Percentiles rank a stretch among this genome's conserved stretches.
These are phyloP conservation scores for Rhododendron simsii DNA, from an alignment of 148 eudicot genomes.

Conservation along the genomic window DNA sequence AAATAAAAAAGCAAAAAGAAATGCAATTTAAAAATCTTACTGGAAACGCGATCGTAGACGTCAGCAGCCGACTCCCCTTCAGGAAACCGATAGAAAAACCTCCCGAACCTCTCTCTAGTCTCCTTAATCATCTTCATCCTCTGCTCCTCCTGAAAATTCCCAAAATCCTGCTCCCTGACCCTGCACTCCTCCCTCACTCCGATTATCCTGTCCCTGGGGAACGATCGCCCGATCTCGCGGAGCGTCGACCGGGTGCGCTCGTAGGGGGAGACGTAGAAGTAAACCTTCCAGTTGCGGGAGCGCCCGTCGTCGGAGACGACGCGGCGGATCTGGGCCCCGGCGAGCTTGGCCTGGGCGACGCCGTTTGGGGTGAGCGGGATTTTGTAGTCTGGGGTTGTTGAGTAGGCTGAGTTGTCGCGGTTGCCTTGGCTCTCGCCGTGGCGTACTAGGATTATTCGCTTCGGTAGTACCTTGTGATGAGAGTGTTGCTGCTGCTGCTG, in stretches of 20 bases:
- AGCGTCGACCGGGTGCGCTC: conserved; percentile 65
- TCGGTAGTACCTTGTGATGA: conserved; percentile 41
- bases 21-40: conserved; percentile 30
- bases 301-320: conserved; percentile 33
- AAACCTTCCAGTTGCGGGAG: conserved; percentile 45
- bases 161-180: conserved; percentile 86
- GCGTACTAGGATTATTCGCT: conserved; percentile 70
- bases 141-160: conserved; percentile 76
- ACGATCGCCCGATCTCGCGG: conserved; percentile 65
- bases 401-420: conserved; percentile 45
- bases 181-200: conserved; percentile 90
- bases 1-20: not conserved
- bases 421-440: conserved; percentile 90
- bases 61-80: conserved; percentile 97
- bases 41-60: conserved; percentile 92
- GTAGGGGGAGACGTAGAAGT: conserved; percentile 86
- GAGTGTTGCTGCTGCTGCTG: not conserved
- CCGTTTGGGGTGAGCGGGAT: conserved; percentile 61
- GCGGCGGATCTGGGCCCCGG: conserved; percentile 44
- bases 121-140: conserved; percentile 64
- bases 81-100: conserved; percentile 87
- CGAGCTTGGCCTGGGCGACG: conserved; percentile 37
- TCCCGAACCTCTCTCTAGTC: conserved; percentile 59
- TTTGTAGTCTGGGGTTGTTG: conserved; percentile 57
- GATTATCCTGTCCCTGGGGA: conserved; percentile 43